A percentile compares a stretch with the other conserved stretches of the same genome.
Evolutionary conservation across 768 basidiomycete genomes (phyloP).

Genomic region (Psilocybe cyanescens): DNA sequence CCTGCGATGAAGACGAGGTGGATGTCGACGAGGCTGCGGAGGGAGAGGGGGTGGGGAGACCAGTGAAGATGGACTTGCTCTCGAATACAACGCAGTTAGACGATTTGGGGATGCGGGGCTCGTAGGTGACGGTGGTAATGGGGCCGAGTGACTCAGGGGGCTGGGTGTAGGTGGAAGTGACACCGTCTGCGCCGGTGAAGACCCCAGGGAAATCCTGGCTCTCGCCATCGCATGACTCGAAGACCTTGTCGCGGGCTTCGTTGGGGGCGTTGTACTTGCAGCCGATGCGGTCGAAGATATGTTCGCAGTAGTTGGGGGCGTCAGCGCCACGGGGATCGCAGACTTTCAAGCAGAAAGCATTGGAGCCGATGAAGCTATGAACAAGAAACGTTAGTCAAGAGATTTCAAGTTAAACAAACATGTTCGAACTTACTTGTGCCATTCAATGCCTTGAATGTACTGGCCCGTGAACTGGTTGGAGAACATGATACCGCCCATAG

Average conservation of each 20-base stretch:
- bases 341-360: conserved; percentile 47
- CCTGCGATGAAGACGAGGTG: background rate
- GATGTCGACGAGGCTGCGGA: background rate
- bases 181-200: conserved; percentile 29
- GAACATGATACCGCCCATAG: conserved; percentile 73
- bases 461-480: conserved; percentile 55
- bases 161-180: conserved; percentile 44
- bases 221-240: conserved; percentile 70
- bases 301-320: conserved; percentile 60
- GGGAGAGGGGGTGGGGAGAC: conserved; percentile 15
- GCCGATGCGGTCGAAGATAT: conserved; percentile 78
- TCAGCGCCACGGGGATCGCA: conserved; percentile 63
- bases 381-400: conserved; percentile 16
- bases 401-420: background rate
- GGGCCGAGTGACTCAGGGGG: conserved; percentile 46
- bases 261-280: conserved; percentile 80
- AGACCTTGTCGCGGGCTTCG: conserved; percentile 57
- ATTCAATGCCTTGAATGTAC: conserved; percentile 63
- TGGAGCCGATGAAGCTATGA: conserved; percentile 84
- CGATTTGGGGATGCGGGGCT: conserved; percentile 41
- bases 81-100: conserved; percentile 37
- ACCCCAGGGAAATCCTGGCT: conserved; percentile 37
- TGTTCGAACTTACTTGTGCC: conserved; percentile 59
- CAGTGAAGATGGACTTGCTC: conserved; percentile 34
- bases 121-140: conserved; percentile 46